Base-by-base conservation (phyloP, 1,284 basidiomycete genomes). In the Austropuccinia psidii region DNA sequence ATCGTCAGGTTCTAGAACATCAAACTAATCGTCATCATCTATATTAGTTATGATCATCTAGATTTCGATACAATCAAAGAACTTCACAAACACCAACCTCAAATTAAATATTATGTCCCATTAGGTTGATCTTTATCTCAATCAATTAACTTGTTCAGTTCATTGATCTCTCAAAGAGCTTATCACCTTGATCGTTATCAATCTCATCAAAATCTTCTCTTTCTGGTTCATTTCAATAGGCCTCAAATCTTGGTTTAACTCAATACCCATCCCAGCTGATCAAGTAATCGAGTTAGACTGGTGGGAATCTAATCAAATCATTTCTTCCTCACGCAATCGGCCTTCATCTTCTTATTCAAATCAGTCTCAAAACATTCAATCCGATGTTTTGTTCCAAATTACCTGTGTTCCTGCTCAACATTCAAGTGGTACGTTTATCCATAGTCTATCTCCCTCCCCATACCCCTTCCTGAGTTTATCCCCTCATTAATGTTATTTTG, bases 401-500 rank as follows among this genome's bases (percentile, higher is more conserved):
- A 76, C 75, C 13, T 79, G 78, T 67, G 77, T 77, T n/a, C 79
- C 79, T 7, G 77, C 78, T 21, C 79, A 80, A 64, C 79, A 80
- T 60, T 78, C 77, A 35, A 77, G 76, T 41, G 77, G 78, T 77
- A 29, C 45, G 77, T 66, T 17, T 7, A 29, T 21, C 27, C 17
- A 29, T 35, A 3, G 24, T 49, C 11, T 47, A 50, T 50, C 62
- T 21, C 17, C 6, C 27, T 37, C 27, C 41, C 4, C 31, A 19
- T 6, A 29, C 4, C 35, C 37, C 27, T 13, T 33, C 6, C 11
- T 24, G 31, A 27, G 45, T 27, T 29, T 4, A 57, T 3, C 3
- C 31, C 4, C 58, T 2, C 19, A 61, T 3, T 27, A 21, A n/a
- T 55, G 31, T 21, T 52, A 11, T 15, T 9, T 52, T 52, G 11